These are phyloP conservation scores for Thuidium tamariscinum DNA, from an alignment of 225 moss, liverwort and hornwort species.

Conservation along the genomic window DNA sequence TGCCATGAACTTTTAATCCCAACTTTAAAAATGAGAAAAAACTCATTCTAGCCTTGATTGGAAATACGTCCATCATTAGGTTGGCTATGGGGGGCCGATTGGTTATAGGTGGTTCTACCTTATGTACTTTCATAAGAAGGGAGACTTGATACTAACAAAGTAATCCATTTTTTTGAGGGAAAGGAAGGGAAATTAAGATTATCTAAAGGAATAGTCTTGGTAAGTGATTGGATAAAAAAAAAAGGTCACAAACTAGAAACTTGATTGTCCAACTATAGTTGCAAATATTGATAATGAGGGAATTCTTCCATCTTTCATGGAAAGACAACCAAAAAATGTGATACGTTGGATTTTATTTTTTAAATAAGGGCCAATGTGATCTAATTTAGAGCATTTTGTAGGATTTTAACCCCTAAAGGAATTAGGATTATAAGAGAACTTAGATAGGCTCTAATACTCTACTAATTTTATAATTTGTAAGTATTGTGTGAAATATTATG, in stretches of 20 bases:
- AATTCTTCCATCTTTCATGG: not conserved
- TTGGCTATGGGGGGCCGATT: too few species aligned
- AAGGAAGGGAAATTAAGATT: fast-evolving
- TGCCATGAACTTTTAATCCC: too few species aligned
- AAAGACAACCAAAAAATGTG: not conserved
- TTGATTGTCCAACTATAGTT: not conserved
- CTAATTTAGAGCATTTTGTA: not conserved
- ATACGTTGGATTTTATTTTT: not conserved
- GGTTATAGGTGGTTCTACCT: too few species aligned
- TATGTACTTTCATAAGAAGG: too few species aligned
- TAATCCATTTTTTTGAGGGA: too few species aligned
- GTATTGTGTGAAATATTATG: too few species aligned
- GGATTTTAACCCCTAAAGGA: not conserved
- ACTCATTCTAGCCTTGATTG: too few species aligned
- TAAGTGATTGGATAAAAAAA: not conserved
- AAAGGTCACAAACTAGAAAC: not conserved
- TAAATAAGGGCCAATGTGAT: not conserved
- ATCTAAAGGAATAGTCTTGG: fast-evolving
- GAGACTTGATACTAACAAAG: too few species aligned
- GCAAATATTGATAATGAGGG: not conserved
- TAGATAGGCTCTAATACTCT: fast-evolving
- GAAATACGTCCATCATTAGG: too few species aligned
- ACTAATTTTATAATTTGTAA: too few species aligned
- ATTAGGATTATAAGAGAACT: not conserved
- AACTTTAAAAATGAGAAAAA: too few species aligned